Conservation (phyloP, 306 rosid genomes). For the Cucurbita ficifolia region DNA sequence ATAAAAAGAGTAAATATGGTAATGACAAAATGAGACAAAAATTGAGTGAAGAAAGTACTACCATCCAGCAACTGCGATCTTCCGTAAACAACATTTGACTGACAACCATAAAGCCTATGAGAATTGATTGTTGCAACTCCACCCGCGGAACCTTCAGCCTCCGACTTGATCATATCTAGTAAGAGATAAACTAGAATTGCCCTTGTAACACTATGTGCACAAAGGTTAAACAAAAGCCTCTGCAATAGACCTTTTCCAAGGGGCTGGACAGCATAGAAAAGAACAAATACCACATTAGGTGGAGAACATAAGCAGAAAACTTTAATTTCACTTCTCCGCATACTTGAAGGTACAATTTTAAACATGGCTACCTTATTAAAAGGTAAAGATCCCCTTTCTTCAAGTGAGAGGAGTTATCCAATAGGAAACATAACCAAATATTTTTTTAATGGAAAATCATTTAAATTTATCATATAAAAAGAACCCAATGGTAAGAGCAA, state of each 20-base stretch:
- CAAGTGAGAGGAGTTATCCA: too few species aligned
- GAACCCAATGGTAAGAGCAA: not conserved
- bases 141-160: slow-evolving; percentile 56
- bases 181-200: slow-evolving; percentile 52
- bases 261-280: slow-evolving; percentile 43
- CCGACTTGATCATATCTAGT: slow-evolving; percentile 74
- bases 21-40: not conserved
- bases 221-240: slow-evolving; percentile 81
- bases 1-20: not conserved
- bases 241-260: slow-evolving; percentile 97
- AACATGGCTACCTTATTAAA: not conserved
- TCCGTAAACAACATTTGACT: slow-evolving; percentile 81
- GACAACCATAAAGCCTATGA: slow-evolving; percentile 93
- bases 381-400: not conserved
- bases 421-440: not conserved
- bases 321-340: not conserved
- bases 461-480: not conserved
- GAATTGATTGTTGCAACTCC: slow-evolving; percentile 44
- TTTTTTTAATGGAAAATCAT: not conserved
- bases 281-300: slow-evolving; percentile 9
- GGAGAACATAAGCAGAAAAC: not conserved
- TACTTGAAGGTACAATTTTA: not conserved
- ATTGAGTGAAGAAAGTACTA: slow-evolving; percentile 16
- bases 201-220: slow-evolving; percentile 83
- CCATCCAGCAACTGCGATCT: slow-evolving; percentile 90